Base-by-base conservation (phyloP, 108 stramenopile genomes). In the Cyclotella baltica region DNA sequence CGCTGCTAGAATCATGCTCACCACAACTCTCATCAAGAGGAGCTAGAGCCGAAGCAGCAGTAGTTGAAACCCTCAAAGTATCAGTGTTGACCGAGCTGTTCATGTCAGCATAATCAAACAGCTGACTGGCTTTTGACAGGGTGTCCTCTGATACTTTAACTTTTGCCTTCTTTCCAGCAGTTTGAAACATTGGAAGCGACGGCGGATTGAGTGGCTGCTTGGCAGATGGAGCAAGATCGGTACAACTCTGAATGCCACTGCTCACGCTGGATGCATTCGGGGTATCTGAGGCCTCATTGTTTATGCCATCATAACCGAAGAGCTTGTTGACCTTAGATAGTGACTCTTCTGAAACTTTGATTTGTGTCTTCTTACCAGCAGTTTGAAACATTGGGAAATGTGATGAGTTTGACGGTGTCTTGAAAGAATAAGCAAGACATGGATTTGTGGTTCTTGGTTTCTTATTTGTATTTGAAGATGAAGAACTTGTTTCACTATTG, bases 101-200 rank as follows among this genome's bases (percentile, higher is more conserved):
- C 40, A 11, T 13, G 40, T 43, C 40, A 43, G 40, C 55, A 56
- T 25, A 25, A 2, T n/a, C n/a, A 23, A 56, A 56, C 25, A 56
- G 55, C 55, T 5, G n/a, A 5, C 25, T 27, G 25, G 55, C 61
- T 22, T 37, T 62, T 35, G n/a, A 31, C n/a, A 58, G 53, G 20
- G 57, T 70, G 27, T 80, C 67, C 53, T 76, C 77, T 11, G 70
- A 67, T 4, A 86, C 81, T 20, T 48, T 18, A 9, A 85, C 76
- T 18, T 59, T 15, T 48, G 38, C 15, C n/a, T 71, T 66, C 48
- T 71, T 48, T 10, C 63, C 59, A 43, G 57, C 48, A 20, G 75
- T 70, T 29, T 50, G 37, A 29, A 53, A 58, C 46, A 55, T 62
- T 15, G 61, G 61, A 30, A 68, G 25, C n/a, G 11, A 5, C n/a